Conservation (phyloP, 352 stramenopile species). For the Phytopythium ostracodes region DNA sequence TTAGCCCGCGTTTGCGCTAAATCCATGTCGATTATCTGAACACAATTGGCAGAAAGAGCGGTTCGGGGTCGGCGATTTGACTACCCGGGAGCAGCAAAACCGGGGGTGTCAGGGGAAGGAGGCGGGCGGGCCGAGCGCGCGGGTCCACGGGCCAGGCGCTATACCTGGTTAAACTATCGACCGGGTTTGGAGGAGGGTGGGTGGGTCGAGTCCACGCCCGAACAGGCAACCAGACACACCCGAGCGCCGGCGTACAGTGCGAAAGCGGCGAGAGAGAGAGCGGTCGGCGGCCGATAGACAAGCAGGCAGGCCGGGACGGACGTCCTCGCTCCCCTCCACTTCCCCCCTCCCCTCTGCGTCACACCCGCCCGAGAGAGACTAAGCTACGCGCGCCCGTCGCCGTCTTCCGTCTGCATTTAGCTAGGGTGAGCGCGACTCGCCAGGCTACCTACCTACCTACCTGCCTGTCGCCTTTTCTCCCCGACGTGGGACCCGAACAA, state of each 20-base stretch:
- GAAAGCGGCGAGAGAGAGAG: constrained; percentile 9
- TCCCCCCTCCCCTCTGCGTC: constrained; percentile 12
- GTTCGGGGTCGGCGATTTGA: constrained; percentile 2
- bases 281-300: constrained; percentile 5
- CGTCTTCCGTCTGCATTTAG: neutral
- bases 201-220: neutral
- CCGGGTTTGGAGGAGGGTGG: neutral
- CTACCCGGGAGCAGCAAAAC: constrained; percentile 1
- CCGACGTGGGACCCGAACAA: no score
- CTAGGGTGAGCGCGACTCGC: neutral
- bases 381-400: neutral
- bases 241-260: constrained; percentile 9
- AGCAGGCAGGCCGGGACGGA: constrained; percentile 10
- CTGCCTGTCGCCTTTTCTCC: no score
- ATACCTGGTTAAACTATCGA: neutral
- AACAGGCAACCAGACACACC: constrained; percentile 2
- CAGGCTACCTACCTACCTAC: neutral
- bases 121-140: neutral
- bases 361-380: neutral
- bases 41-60: neutral
- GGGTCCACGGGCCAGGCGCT: neutral
- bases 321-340: constrained; percentile 8
- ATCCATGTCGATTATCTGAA: neutral
- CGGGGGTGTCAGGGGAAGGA: neutral
- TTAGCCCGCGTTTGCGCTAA: neutral